Conservation (phyloP, 1,284 basidiomycete genomes). For the Bjerkandera adusta region DNA sequence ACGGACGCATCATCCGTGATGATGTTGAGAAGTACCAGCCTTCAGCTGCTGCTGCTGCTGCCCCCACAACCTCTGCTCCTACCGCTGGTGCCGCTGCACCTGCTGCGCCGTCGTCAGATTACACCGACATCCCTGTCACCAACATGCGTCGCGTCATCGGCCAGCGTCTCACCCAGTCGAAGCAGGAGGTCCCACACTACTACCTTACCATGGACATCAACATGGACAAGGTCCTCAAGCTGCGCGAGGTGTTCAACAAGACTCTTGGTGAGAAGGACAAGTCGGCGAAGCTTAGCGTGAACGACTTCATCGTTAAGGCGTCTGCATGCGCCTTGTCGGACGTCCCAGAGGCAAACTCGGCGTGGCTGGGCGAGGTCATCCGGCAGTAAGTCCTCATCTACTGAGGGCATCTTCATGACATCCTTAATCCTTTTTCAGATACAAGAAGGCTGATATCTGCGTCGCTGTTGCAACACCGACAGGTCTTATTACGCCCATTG, state of each 20-base stretch:
- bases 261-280: conserved; percentile 82
- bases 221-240: conserved; percentile 96
- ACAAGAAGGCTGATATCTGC: conserved; percentile 96
- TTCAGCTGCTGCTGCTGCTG: conserved; percentile 41
- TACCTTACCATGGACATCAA: conserved; percentile 95
- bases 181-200: conserved; percentile 95
- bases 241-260: conserved; percentile 96
- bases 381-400: conserved; percentile 67
- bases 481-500: conserved; percentile 97
- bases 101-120: conserved; percentile 59
- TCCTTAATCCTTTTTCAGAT: conserved; percentile 45
- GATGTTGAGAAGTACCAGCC: conserved; percentile 91
- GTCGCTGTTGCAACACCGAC: conserved; percentile 96
- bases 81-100: conserved; percentile 40
- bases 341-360: conserved; percentile 97
- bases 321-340: conserved; percentile 88
- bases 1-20: conserved; percentile 90
- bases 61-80: conserved; percentile 26
- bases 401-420: conserved; percentile 4
- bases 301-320: conserved; percentile 98
- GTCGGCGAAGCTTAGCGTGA: conserved; percentile 90
- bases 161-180: conserved; percentile 87
- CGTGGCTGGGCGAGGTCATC: conserved; percentile 96
- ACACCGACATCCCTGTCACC: conserved; percentile 88
- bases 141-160: conserved; percentile 97